Evolutionary conservation across 495 filamentous ascomycete genomes (phyloP).

Genomic region (Penicillium diatomitis): DNA sequence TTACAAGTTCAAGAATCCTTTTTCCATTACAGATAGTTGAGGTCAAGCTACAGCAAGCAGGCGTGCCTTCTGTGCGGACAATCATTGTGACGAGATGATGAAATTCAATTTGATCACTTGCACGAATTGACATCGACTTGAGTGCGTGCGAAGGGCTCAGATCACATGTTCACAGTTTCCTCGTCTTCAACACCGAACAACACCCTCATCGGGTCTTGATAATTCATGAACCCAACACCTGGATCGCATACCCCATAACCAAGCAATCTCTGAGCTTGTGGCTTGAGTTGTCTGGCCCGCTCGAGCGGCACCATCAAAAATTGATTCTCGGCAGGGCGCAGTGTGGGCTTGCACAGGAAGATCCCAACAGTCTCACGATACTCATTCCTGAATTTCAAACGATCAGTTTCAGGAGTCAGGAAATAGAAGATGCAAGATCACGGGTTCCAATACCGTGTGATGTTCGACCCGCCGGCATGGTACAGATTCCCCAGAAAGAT

Average conservation of each 20-base stretch:
- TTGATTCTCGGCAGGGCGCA: slow-evolving; percentile 30
- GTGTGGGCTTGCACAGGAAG: slow-evolving; percentile 22
- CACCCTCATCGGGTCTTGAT: slow-evolving; percentile 15
- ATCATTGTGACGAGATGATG: no score
- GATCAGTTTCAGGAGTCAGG: not conserved
- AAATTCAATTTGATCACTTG: no score
- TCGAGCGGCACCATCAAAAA: slow-evolving; percentile 27
- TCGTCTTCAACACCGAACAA: slow-evolving; percentile 14
- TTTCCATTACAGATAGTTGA: no score
- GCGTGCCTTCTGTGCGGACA: no score
- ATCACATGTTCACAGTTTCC: slow-evolving; percentile 14
- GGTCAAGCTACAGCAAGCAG: no score
- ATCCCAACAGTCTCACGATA: slow-evolving; percentile 20
- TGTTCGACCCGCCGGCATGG: slow-evolving; percentile 28
- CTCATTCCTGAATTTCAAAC: slow-evolving; percentile 4
- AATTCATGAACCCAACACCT: slow-evolving; percentile 13
- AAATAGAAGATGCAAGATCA: not conserved
- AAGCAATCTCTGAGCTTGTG: slow-evolving; percentile 15
- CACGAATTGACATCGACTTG: no score
- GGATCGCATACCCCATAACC: slow-evolving; percentile 17
- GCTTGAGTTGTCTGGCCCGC: slow-evolving; percentile 18
- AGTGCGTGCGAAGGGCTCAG: no score
- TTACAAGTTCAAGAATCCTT: no score
- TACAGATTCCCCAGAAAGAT: slow-evolving; percentile 23
- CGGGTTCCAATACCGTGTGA: slow-evolving; percentile 3